phyloP scores from a whole-genome alignment of 148 eudicot species.

The Pharnaceum exiguum region DNA sequence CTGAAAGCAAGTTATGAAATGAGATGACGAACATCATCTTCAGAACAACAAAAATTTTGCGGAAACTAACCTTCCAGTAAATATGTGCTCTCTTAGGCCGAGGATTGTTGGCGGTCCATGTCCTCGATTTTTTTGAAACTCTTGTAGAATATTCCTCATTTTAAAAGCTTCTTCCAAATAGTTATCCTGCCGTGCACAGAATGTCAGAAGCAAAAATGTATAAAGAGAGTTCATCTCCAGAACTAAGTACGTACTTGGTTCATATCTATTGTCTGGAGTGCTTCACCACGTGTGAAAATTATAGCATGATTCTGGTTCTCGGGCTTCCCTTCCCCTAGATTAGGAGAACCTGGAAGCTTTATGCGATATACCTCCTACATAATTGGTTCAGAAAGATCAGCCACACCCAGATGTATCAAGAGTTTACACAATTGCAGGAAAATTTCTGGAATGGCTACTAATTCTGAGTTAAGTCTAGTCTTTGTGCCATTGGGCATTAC shows the following conservation, averaged over 20 bases:
- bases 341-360: slow-evolving; percentile 94
- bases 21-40: not conserved
- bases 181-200: slow-evolving; percentile 57
- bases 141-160: slow-evolving; percentile 88
- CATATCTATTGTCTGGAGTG: slow-evolving; percentile 98
- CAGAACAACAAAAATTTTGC: not conserved
- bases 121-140: slow-evolving; percentile 52
- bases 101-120: slow-evolving; percentile 67
- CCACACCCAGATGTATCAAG: no score
- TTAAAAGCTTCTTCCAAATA: slow-evolving; percentile 95
- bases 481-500: slow-evolving; percentile 27
- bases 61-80: slow-evolving; percentile 88
- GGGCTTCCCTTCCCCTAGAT: slow-evolving; percentile 98
- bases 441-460: no score
- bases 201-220: not conserved
- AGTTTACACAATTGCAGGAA: no score
- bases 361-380: slow-evolving; percentile 81
- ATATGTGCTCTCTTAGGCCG: slow-evolving; percentile 94
- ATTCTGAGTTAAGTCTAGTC: no score
- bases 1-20: no score
- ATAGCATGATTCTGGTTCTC: slow-evolving; percentile 97
- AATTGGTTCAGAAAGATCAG: slow-evolving; percentile 6
- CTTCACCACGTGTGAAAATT: slow-evolving; percentile 98
- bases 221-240: not conserved
- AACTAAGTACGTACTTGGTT: slow-evolving; percentile 60